Conservation (phyloP, 805 yeast species). For the Kodamaea neixiangensis region DNA sequence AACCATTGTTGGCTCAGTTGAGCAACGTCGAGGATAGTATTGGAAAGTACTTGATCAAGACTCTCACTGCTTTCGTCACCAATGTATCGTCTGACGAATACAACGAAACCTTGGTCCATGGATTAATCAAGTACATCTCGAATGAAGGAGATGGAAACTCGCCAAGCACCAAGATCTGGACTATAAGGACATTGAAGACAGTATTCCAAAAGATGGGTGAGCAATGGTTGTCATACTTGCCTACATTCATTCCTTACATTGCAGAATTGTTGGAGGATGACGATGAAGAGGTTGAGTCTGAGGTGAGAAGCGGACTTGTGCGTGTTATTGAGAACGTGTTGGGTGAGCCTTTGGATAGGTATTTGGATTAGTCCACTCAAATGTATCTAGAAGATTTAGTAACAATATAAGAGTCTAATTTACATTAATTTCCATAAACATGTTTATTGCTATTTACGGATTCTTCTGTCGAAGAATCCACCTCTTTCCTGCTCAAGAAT, state of each 20-base stretch:
- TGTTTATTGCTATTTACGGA: background rate
- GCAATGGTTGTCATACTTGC: slow-evolving; percentile 86
- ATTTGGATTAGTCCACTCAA: slow-evolving; percentile 61
- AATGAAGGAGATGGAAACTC: slow-evolving; percentile 52
- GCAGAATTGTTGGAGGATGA: slow-evolving; percentile 96
- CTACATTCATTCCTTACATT: slow-evolving; percentile 92
- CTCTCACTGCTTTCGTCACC: slow-evolving; percentile 71
- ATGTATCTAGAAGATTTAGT: too few species aligned
- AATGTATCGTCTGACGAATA: slow-evolving; percentile 69
- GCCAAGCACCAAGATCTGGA: slow-evolving; percentile 77
- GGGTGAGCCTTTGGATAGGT: slow-evolving; percentile 93
- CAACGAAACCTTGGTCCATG: slow-evolving; percentile 61
- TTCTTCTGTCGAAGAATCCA: background rate
- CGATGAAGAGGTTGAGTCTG: slow-evolving; percentile 88
- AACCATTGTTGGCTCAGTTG: slow-evolving; percentile 66
- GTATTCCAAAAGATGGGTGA: slow-evolving; percentile 93
- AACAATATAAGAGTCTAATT: background rate
- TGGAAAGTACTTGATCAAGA: slow-evolving; percentile 79
- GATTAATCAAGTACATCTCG: slow-evolving; percentile 38
- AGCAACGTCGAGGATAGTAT: slow-evolving; percentile 66
- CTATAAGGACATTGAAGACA: slow-evolving; percentile 73
- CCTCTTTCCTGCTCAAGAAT: background rate
- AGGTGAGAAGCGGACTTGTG: slow-evolving; percentile 86
- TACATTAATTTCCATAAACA: background rate
- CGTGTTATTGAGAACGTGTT: slow-evolving; percentile 88